Evolutionary conservation across 495 filamentous ascomycete species (phyloP), one percentile per base, ranked within the genome.

Genomic region (Trichoderma reesei): DNA sequence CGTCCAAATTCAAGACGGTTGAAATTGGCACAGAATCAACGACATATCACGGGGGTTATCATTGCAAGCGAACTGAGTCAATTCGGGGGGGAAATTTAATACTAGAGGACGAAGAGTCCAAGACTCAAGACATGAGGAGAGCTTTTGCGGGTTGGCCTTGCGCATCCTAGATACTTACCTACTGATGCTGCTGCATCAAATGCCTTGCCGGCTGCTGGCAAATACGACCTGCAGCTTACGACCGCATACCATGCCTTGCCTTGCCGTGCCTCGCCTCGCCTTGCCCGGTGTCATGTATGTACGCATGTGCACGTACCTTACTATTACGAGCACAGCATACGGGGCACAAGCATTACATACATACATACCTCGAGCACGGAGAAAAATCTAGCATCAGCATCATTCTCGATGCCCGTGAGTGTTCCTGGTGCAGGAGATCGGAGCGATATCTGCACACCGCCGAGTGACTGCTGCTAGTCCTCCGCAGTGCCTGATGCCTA

Each of bases 211-310:
- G 44, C 44, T n/a, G 20, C 20, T 48, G 44, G 44, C 44, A 48
- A 48, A 48, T 48, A 48, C 44, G 44, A 48, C n/a, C n/a, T 48
- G 44, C 44, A 48, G 44, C 44, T 48, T 48, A 26, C 44, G 44
- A 16, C 16, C 44, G 44, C 16, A 48, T 48, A 16, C 44, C 44
- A 18, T 48, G 44, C 44, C 44, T 20, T 18, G n/a, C 16, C 16
- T 48, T 16, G 44, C 41, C 41, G 13, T 44, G 41, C 41, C 41
- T 11, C 41, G n/a, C 13, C 13, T 44, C 13, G 41, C 37, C 37
- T 39, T 48, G 44, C 44, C n/a, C 3, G 44, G 14, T 48, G 44
- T n/a, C 44, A 48, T 48, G 44, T 48, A 48, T n/a, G 8, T n/a
- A 16, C 1, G 44, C 44, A 18, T 48, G 44, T 7, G 44, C 8